Conservation (phyloP, 148 eudicot species). For the Suaeda aralocaspica region DNA sequence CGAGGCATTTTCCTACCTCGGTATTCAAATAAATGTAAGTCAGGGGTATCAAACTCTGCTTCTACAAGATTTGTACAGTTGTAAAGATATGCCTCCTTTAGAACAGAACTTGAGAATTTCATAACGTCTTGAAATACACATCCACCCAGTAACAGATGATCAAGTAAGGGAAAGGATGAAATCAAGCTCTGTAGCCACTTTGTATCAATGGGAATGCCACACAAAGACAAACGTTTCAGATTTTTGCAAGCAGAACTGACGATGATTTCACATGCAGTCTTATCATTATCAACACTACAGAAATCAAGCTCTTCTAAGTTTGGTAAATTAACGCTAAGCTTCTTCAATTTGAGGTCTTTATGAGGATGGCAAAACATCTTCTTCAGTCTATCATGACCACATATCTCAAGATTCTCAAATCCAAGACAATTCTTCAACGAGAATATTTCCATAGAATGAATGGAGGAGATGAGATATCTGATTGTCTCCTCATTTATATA, state of each 20-base stretch:
- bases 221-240: slow-evolving; percentile 21
- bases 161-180: slow-evolving; percentile 21
- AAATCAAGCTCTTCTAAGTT: slow-evolving; percentile 20
- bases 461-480: slow-evolving; percentile 8
- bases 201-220: slow-evolving; percentile 10
- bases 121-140: slow-evolving; percentile 17
- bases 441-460: slow-evolving; percentile 16
- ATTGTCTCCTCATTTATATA: slow-evolving; percentile 16
- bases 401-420: slow-evolving; percentile 10
- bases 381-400: slow-evolving; percentile 20
- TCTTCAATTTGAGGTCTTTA: background rate
- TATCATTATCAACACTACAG: background rate
- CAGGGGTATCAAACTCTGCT: slow-evolving; percentile 25
- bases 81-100: slow-evolving; percentile 15
- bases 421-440: slow-evolving; percentile 19
- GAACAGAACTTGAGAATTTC: slow-evolving; percentile 18
- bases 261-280: slow-evolving; percentile 1
- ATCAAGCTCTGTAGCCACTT: slow-evolving; percentile 3
- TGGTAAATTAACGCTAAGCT: slow-evolving; percentile 8
- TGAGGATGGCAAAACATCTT: slow-evolving; percentile 19
- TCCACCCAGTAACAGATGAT: slow-evolving; percentile 17
- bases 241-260: slow-evolving; percentile 15
- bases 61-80: slow-evolving; percentile 6
- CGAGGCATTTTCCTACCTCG: slow-evolving; percentile 12
- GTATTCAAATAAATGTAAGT: slow-evolving; percentile 11